These are phyloP conservation scores for Phytophthora pini DNA, from an alignment of 352 stramenopile genomes.

Conservation along the genomic window DNA sequence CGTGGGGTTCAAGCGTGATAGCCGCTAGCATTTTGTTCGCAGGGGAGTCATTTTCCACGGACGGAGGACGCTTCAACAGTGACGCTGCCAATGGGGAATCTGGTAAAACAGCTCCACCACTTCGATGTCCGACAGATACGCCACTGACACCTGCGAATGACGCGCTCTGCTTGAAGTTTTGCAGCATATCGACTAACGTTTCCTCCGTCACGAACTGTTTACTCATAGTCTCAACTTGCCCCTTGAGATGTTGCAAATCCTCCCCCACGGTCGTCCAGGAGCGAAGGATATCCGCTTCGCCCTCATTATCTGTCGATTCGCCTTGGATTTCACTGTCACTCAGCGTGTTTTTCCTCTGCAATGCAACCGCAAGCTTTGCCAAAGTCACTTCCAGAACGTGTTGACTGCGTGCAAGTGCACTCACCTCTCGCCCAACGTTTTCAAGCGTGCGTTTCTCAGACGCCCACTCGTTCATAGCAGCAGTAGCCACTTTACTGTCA, in stretches of 20 bases:
- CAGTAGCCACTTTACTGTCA: constrained; percentile 29
- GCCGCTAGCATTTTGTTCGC: constrained; percentile 41
- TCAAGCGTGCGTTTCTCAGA: constrained; percentile 52
- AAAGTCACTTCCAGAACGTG: constrained; percentile 42
- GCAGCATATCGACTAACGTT: constrained; percentile 40
- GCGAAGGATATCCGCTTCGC: constrained; percentile 12
- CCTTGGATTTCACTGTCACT: neutral
- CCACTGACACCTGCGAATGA: constrained; percentile 14
- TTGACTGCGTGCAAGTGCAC: constrained; percentile 53
- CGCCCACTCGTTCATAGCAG: constrained; percentile 37
- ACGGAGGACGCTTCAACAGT: constrained; percentile 20
- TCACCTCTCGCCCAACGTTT: constrained; percentile 48
- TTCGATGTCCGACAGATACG: constrained; percentile 42
- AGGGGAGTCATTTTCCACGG: constrained; percentile 29
- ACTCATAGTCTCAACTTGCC: constrained; percentile 46
- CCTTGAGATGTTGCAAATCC: constrained; percentile 47
- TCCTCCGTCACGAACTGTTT: constrained; percentile 63
- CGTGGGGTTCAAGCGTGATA: constrained; percentile 35
- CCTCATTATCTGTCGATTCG: constrained; percentile 5
- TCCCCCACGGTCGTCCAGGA: constrained; percentile 32
- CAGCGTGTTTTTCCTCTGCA: constrained; percentile 24
- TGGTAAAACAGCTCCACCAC: constrained; percentile 13
- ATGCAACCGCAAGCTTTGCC: constrained; percentile 20
- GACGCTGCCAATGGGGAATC: constrained; percentile 18
- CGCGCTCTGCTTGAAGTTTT: constrained; percentile 40